Evolutionary conservation across 768 basidiomycete genomes (phyloP).

Genomic region (Dacryopinax primogenitus): DNA sequence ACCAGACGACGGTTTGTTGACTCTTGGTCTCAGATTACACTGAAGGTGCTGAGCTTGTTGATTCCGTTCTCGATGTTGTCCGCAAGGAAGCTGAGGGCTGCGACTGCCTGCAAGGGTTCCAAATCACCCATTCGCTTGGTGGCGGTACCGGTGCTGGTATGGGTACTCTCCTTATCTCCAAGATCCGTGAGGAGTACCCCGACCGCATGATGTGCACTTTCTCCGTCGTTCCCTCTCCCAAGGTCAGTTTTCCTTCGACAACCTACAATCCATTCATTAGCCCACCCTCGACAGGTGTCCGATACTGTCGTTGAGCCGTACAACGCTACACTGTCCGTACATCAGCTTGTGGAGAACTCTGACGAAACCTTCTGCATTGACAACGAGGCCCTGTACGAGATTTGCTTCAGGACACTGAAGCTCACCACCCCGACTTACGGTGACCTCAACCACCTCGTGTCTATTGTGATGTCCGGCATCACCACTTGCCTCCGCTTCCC

Average conservation of each 20-base stretch:
- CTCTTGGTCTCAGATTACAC: constrained; percentile 52
- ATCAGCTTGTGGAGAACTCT: constrained; percentile 98
- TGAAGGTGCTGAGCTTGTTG: constrained; percentile 96
- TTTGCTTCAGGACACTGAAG: constrained; percentile 97
- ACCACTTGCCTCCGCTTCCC: constrained; percentile 99
- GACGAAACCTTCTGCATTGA: constrained; percentile 99
- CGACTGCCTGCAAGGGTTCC: constrained; percentile 97
- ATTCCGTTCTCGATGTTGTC: constrained; percentile 94
- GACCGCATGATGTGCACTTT: constrained; percentile 99
- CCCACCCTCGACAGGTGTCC: constrained; percentile 40
- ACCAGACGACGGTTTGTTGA: constrained; percentile 18
- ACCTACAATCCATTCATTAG: neutral
- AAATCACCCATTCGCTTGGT: constrained; percentile 96
- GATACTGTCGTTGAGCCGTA: constrained; percentile 99
- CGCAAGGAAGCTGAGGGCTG: constrained; percentile 97
- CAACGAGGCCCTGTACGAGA: constrained; percentile 98
- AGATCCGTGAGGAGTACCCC: constrained; percentile 97
- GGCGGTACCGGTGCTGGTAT: constrained; percentile 99
- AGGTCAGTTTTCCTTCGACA: constrained; percentile 32
- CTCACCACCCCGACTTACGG: constrained; percentile 91
- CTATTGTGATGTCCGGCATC: constrained; percentile 96
- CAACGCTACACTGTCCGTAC: constrained; percentile 95
- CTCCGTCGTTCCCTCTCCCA: constrained; percentile 94
- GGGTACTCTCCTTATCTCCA: constrained; percentile 97
- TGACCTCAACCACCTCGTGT: constrained; percentile 95